A percentile compares a stretch with the other conserved stretches of the same genome.
Evolutionary conservation across 2,329 filamentous ascomycete species (phyloP).

Genomic region (Alternaria triticina): DNA sequence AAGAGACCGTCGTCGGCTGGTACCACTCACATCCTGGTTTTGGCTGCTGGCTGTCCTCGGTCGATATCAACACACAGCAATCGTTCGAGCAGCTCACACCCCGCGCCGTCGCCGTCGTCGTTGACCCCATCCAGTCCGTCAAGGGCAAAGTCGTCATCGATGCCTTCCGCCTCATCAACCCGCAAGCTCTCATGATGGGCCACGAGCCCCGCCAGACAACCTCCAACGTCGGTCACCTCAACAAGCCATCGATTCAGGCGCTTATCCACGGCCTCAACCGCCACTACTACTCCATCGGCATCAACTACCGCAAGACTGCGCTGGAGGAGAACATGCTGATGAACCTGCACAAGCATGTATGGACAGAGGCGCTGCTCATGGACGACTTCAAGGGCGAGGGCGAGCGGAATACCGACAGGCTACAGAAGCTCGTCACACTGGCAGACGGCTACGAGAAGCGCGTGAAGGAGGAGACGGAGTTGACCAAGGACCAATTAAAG

Average conservation of each 20-base stretch:
- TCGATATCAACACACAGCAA: slow-evolving; percentile 99
- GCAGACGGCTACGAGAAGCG: slow-evolving; percentile 98
- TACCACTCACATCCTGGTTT: slow-evolving; percentile 99
- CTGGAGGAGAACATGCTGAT: slow-evolving; percentile 99
- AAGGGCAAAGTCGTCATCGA: slow-evolving; percentile 99
- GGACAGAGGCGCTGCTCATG: slow-evolving; percentile 98
- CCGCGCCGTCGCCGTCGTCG: slow-evolving; percentile 94
- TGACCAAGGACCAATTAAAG: slow-evolving; percentile 97
- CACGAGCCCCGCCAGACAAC: slow-evolving; percentile 98
- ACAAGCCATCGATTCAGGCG: slow-evolving; percentile 99
- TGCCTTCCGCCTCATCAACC: slow-evolving; percentile 97
- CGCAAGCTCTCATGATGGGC: slow-evolving; percentile 95
- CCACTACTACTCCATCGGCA: slow-evolving; percentile 99
- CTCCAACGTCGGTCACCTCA: slow-evolving; percentile 95
- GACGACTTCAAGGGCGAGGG: slow-evolving; percentile 90
- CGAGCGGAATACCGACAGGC: slow-evolving; percentile 81
- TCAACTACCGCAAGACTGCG: slow-evolving; percentile 97
- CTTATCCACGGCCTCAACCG: slow-evolving; percentile 97
- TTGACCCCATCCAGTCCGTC: slow-evolving; percentile 98
- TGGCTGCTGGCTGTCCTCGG: slow-evolving; percentile 97
- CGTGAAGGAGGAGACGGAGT: slow-evolving; percentile 97
- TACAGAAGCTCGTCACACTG: slow-evolving; percentile 84
- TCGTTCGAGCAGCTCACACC: slow-evolving; percentile 99
- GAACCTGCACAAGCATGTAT: slow-evolving; percentile 99
- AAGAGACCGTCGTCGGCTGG: slow-evolving; percentile 97